Evolutionary conservation across 2,329 filamentous ascomycete genomes (phyloP).

Genomic region (Penicillium sp.): DNA sequence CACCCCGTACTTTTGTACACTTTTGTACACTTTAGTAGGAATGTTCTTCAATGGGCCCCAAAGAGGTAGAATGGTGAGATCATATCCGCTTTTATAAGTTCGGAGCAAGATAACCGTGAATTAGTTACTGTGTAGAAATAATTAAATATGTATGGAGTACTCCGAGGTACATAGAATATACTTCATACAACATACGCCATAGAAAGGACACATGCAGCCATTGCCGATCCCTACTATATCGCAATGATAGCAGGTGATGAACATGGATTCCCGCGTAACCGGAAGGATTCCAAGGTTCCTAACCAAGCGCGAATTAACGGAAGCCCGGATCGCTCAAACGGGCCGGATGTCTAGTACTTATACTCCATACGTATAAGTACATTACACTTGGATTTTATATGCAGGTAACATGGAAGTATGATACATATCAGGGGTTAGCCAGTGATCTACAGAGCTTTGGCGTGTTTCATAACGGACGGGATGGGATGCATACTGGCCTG

Average conservation of each 20-base stretch:
- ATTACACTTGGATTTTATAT: constrained; percentile 1
- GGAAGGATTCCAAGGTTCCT: neutral
- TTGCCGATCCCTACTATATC: constrained; percentile 12
- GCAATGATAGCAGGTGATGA: neutral
- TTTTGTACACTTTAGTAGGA: constrained; percentile 6
- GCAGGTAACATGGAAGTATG: neutral
- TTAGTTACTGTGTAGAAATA: neutral
- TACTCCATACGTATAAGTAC: neutral
- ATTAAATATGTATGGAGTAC: neutral
- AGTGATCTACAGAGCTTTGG: constrained; percentile 24
- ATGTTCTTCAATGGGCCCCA: constrained; percentile 12
- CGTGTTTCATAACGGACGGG: constrained; percentile 24
- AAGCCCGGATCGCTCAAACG: neutral
- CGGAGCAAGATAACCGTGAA: neutral
- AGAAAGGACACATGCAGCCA: neutral
- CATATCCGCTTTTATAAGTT: neutral
- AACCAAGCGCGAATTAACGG: neutral
- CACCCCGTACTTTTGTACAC: neutral
- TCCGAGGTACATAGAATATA: neutral
- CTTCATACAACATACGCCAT: neutral
- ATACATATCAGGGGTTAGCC: constrained; percentile 5
- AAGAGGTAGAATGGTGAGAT: constrained; percentile 1
- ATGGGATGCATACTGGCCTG: constrained; percentile 22
- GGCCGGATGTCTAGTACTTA: neutral
- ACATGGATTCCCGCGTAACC: neutral